A percentile compares a stretch with the other conserved stretches of the same genome.
Conservation (phyloP, 2,329 filamentous ascomycete genomes). For the Thermoascus crustaceus region DNA sequence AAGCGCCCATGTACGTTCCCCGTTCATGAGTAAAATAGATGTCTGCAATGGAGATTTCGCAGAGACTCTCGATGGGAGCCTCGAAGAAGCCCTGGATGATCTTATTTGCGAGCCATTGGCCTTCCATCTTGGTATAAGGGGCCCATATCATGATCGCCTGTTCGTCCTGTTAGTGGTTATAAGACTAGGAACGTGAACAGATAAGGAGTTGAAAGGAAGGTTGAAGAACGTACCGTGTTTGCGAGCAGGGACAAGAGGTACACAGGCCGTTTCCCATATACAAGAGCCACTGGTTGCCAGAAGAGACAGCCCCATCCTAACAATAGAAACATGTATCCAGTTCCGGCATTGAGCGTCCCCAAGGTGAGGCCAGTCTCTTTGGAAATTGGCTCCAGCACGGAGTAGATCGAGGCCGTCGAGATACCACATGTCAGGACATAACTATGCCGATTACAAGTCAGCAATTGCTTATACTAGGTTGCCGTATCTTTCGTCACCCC, state of each 20-base stretch:
- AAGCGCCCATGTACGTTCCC: slow-evolving; percentile 36
- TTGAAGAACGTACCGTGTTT: slow-evolving; percentile 1
- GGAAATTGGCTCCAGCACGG: slow-evolving; percentile 31
- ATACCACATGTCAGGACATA: slow-evolving; percentile 23
- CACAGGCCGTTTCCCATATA: slow-evolving; percentile 18
- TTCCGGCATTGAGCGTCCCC: slow-evolving; percentile 39
- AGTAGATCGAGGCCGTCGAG: slow-evolving; percentile 24
- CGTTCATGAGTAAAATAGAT: slow-evolving; percentile 40
- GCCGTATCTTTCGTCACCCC: too few relatives aligned
- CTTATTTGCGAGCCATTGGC: slow-evolving; percentile 41
- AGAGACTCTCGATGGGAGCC: slow-evolving; percentile 43
- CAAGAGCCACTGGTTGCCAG: slow-evolving; percentile 26
- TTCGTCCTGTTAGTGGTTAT: not conserved
- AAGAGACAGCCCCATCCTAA: slow-evolving; percentile 29
- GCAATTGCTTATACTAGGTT: too few relatives aligned
- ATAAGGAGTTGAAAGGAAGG: too few relatives aligned
- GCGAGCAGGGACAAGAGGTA: slow-evolving; percentile 9
- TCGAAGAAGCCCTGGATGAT: slow-evolving; percentile 42
- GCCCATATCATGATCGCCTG: slow-evolving; percentile 14
- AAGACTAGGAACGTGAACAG: too few relatives aligned
- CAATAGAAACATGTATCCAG: slow-evolving; percentile 38
- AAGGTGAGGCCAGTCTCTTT: slow-evolving; percentile 36
- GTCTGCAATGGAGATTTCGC: slow-evolving; percentile 40
- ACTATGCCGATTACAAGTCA: not conserved
- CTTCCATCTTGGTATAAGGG: slow-evolving; percentile 36